Conservation (phyloP, 768 basidiomycete genomes). For the Saitozyma podzolica region DNA sequence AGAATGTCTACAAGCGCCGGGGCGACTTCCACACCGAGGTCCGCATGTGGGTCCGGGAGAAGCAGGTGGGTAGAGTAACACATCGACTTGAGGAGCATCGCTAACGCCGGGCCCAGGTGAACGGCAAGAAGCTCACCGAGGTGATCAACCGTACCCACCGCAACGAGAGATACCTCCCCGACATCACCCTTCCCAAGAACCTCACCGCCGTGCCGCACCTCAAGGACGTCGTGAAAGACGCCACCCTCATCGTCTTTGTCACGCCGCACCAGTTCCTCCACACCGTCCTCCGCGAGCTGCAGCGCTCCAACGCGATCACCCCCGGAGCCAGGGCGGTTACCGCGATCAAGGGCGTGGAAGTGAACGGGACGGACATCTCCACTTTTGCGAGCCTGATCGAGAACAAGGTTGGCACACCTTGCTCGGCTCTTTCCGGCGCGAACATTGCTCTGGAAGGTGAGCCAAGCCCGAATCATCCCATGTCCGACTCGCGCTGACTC, state of each 20-base stretch:
- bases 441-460: conserved; percentile 55
- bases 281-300: conserved; percentile 44
- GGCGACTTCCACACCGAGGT: conserved; percentile 55
- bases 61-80: conserved; percentile 51
- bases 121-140: conserved; percentile 53
- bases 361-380: conserved; percentile 54
- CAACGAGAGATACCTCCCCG: conserved; percentile 56
- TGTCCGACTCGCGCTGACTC: background rate
- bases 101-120: conserved; percentile 29
- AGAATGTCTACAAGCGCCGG: conserved; percentile 46
- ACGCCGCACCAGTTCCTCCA: conserved; percentile 54
- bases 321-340: conserved; percentile 54
- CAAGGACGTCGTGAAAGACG: conserved; percentile 54
- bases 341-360: conserved; percentile 58
- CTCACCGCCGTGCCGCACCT: conserved; percentile 55
- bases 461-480: background rate
- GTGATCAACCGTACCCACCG: conserved; percentile 57
- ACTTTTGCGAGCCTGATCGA: conserved; percentile 56
- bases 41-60: conserved; percentile 57
- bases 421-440: conserved; percentile 55
- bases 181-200: conserved; percentile 53
- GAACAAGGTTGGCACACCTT: conserved; percentile 52
- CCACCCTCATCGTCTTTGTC: conserved; percentile 56
- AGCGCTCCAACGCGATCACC: conserved; percentile 40
- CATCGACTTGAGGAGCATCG: background rate